Evolutionary conservation across 345 rosid genomes (phyloP).

Genomic region (Cochlearia excelsa): DNA sequence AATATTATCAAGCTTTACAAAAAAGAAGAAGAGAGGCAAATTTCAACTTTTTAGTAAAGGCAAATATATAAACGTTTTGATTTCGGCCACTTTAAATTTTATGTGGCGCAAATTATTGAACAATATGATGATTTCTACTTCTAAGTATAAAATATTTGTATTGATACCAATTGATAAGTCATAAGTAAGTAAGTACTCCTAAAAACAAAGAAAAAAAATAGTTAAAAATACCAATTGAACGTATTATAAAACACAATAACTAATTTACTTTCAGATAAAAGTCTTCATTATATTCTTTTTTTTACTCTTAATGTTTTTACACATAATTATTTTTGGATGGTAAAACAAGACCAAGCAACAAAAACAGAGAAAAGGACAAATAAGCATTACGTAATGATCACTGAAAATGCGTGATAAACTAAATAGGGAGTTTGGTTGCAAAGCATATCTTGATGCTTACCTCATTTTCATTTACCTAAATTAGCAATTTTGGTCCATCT

Average conservation of each 20-base stretch:
- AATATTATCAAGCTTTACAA: slow-evolving; percentile 5
- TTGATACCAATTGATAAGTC: too few relatives aligned
- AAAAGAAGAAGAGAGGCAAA: too few relatives aligned
- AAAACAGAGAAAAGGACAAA: slow-evolving; percentile 8
- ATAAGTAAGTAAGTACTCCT: too few relatives aligned
- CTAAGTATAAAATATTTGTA: background rate
- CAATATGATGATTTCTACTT: background rate
- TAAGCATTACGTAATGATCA: slow-evolving; percentile 28
- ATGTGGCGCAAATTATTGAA: slow-evolving; percentile 18
- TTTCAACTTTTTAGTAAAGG: too few relatives aligned
- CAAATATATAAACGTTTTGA: slow-evolving; percentile 5
- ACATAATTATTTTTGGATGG: too few relatives aligned
- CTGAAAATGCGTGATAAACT: slow-evolving; percentile 25
- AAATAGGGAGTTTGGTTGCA: slow-evolving; percentile 28
- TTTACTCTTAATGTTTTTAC: too few relatives aligned
- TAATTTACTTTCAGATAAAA: too few relatives aligned
- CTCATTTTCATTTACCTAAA: slow-evolving; percentile 17
- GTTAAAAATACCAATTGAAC: too few relatives aligned
- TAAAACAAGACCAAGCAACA: too few relatives aligned
- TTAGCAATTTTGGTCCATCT: slow-evolving; percentile 4
- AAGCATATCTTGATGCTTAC: slow-evolving; percentile 12
- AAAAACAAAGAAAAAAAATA: too few relatives aligned
- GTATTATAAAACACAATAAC: too few relatives aligned
- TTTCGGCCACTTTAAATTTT: slow-evolving; percentile 23
- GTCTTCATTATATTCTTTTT: too few relatives aligned